Evolutionary conservation across 331 rosid genomes (phyloP).

Genomic region (Malus hybrid): DNA sequence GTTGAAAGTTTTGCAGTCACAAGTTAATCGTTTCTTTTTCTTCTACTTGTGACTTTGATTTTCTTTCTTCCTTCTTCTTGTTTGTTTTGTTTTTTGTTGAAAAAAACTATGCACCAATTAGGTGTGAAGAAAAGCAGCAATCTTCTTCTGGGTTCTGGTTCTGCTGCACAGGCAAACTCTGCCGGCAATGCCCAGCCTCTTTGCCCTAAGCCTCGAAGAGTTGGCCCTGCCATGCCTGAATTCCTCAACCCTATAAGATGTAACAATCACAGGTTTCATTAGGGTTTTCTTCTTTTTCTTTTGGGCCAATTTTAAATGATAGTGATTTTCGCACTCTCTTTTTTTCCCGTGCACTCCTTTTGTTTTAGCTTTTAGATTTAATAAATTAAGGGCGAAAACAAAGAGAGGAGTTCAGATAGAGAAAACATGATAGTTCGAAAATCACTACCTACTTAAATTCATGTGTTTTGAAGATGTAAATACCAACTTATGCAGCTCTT

Average conservation of each 20-base stretch:
- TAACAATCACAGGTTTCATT: slow-evolving; percentile 39
- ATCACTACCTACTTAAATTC: neutral
- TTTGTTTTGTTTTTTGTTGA: slow-evolving; percentile 1
- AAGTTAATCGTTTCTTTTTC: slow-evolving; percentile 14
- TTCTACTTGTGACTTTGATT: slow-evolving; percentile 2
- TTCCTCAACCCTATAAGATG: slow-evolving; percentile 52
- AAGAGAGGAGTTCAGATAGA: neutral
- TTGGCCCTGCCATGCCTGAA: slow-evolving; percentile 43
- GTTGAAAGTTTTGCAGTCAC: slow-evolving; percentile 22
- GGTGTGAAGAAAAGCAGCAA: slow-evolving; percentile 42
- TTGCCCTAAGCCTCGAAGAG: slow-evolving; percentile 57
- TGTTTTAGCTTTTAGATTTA: neutral
- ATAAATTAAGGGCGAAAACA: neutral
- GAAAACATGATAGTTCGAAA: too few species aligned
- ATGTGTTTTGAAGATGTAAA: neutral
- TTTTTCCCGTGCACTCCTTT: neutral
- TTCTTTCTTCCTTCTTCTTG: slow-evolving; percentile 13
- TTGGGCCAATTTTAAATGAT: neutral
- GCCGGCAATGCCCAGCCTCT: slow-evolving; percentile 41
- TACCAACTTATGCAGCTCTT: neutral
- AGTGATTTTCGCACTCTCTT: neutral
- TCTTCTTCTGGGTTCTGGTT: slow-evolving; percentile 14
- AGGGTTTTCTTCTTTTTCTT: neutral
- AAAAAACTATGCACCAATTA: slow-evolving; percentile 37
- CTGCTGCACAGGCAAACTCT: slow-evolving; percentile 24